Conservation (phyloP, 129 eudicot genomes). For the Ambrosia trifida region DNA sequence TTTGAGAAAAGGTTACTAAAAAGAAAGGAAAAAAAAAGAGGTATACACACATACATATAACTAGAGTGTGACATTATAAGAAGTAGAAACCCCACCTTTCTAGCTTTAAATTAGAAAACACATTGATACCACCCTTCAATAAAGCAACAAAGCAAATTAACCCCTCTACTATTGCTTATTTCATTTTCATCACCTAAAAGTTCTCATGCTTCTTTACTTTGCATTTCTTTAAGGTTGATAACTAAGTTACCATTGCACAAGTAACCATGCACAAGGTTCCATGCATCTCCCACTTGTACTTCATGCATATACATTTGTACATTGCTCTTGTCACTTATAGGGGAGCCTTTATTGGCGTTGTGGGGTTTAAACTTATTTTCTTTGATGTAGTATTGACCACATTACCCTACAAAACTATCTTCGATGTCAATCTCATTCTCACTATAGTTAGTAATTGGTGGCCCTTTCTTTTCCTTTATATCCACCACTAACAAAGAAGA, state of each 20-base stretch:
- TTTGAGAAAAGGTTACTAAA: conserved; percentile 29
- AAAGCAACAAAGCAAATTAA: conserved; percentile 37
- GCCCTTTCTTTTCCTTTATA: conserved; percentile 5
- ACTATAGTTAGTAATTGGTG: conserved; percentile 22
- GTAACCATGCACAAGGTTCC: not conserved
- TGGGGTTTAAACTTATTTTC: conserved; percentile 9
- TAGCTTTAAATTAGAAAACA: conserved; percentile 40
- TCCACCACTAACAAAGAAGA: conserved; percentile 18
- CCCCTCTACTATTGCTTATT: conserved; percentile 35
- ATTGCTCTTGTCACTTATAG: not conserved
- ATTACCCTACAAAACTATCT: conserved; percentile 9
- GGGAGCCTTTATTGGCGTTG: conserved; percentile 23
- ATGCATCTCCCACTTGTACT: conserved; percentile 2
- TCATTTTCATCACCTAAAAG: conserved; percentile 29
- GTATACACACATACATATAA: not conserved
- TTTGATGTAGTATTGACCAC: conserved; percentile 1
- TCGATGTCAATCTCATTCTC: conserved; percentile 16
- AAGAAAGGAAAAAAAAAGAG: conserved; percentile 25
- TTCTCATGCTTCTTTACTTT: conserved; percentile 22
- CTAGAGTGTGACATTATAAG: conserved; percentile 18
- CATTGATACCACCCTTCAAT: conserved; percentile 34
- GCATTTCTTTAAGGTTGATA: conserved; percentile 8
- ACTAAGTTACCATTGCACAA: not conserved
- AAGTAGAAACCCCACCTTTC: conserved; percentile 27
- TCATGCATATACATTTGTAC: conserved; percentile 12